Evolutionary conservation across 225 moss, liverwort and hornwort genomes (phyloP).

Genomic region (Straminergon stramineum): DNA sequence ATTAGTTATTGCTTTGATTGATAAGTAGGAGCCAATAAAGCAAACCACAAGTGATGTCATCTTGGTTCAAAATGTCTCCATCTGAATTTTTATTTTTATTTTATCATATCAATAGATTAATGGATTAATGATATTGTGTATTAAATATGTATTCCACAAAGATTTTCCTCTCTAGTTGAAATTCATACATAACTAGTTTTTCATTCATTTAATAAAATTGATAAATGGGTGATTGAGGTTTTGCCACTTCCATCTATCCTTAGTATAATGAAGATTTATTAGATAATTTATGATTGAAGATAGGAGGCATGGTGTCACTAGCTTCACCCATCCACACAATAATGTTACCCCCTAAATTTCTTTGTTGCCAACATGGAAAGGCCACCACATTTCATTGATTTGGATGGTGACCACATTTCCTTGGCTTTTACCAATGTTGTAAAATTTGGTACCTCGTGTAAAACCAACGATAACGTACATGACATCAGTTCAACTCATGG

Average conservation of each 20-base stretch:
- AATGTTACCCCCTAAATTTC: not conserved
- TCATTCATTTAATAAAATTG: not conserved
- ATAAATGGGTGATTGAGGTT: not conserved
- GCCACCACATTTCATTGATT: not conserved
- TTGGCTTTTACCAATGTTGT: not conserved
- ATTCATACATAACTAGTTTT: not conserved
- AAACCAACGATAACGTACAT: not conserved
- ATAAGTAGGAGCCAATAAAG: too few relatives aligned
- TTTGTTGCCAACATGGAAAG: not conserved
- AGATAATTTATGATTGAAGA: not conserved
- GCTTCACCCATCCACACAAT: not conserved
- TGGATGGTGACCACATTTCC: not conserved
- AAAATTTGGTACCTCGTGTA: not conserved
- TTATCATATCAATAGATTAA: not conserved
- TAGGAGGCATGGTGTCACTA: not conserved
- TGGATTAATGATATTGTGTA: too few relatives aligned
- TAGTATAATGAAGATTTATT: not conserved
- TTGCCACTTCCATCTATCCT: not conserved
- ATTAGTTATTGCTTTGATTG: not conserved
- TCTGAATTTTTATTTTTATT: not conserved
- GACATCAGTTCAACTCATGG: not conserved
- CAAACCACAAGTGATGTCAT: not conserved
- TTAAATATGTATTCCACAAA: not conserved
- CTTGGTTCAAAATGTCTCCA: not conserved
- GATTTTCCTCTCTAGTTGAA: not conserved